Conservation (phyloP, 2,329 filamentous ascomycete species). For the Biscogniauxia sp. region DNA sequence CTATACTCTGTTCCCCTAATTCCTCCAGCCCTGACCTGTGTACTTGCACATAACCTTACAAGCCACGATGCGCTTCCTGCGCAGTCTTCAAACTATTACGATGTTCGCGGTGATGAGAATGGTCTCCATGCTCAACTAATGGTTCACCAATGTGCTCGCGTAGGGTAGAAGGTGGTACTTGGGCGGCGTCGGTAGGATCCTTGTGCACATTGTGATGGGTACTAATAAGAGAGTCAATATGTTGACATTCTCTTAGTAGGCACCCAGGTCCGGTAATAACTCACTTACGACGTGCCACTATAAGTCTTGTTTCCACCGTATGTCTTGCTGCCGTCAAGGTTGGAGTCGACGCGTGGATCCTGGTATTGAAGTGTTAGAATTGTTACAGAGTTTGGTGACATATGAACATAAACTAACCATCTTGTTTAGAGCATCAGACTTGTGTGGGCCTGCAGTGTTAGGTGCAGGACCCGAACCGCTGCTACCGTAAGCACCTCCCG, state of each 20-base stretch:
- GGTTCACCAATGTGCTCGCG: conserved; percentile 46
- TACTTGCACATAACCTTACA: conserved; percentile 32
- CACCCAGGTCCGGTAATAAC: neutral
- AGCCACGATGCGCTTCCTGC: conserved; percentile 48
- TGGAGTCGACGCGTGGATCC: conserved; percentile 54
- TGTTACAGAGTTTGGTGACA: no score
- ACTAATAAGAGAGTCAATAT: conserved; percentile 1
- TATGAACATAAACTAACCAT: conserved; percentile 8
- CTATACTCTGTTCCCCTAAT: neutral
- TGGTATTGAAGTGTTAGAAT: no score
- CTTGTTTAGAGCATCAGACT: conserved; percentile 53
- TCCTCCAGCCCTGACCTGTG: neutral
- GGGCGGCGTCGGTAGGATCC: conserved; percentile 55
- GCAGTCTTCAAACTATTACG: conserved; percentile 46
- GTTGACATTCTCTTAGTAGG: neutral
- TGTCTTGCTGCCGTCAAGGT: conserved; percentile 54
- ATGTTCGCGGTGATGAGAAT: conserved; percentile 41
- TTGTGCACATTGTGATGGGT: conserved; percentile 17
- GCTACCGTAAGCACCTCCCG: conserved; percentile 11
- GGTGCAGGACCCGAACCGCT: conserved; percentile 35
- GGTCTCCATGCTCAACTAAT: conserved; percentile 43
- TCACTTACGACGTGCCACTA: conserved; percentile 39
- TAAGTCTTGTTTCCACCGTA: conserved; percentile 53
- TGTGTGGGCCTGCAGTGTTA: conserved; percentile 51
- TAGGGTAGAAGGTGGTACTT: conserved; percentile 56